These are phyloP conservation scores for Spathaspora boniae DNA, from an alignment of 805 yeast genomes.

Conservation along the genomic window DNA sequence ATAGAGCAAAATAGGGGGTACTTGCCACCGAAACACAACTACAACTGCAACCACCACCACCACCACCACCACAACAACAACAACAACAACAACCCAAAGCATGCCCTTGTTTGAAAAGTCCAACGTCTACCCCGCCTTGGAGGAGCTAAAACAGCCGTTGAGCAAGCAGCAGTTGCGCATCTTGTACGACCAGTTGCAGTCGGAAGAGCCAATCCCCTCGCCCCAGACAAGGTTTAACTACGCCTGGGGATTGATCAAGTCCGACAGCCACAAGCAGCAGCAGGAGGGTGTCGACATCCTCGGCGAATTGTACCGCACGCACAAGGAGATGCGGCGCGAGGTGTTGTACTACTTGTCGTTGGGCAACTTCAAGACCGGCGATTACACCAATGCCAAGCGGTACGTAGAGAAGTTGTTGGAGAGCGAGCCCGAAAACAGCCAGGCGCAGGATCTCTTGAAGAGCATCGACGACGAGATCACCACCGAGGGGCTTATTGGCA, in stretches of 20 bases:
- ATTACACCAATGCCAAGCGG: slow-evolving; percentile 78
- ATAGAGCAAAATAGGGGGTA: background rate
- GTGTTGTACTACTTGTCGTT: slow-evolving; percentile 82
- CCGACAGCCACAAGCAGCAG: slow-evolving; percentile 59
- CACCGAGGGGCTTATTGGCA: slow-evolving; percentile 82
- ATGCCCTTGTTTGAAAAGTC: background rate
- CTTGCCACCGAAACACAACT: no score
- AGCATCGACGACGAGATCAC: slow-evolving; percentile 83
- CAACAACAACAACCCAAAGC: background rate
- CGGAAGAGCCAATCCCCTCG: slow-evolving; percentile 77
- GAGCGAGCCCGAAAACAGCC: slow-evolving; percentile 82
- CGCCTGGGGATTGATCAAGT: slow-evolving; percentile 93
- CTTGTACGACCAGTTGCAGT: slow-evolving; percentile 69
- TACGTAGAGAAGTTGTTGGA: slow-evolving; percentile 74
- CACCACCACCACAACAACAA: background rate
- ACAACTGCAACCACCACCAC: no score
- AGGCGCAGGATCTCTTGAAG: slow-evolving; percentile 66
- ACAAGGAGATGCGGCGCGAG: slow-evolving; percentile 83
- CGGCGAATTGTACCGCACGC: slow-evolving; percentile 65
- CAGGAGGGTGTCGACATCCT: slow-evolving; percentile 76
- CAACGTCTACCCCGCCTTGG: slow-evolving; percentile 35
- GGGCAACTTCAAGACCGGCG: slow-evolving; percentile 87
- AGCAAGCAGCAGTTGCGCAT: slow-evolving; percentile 72
- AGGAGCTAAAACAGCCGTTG: slow-evolving; percentile 49
- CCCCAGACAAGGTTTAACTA: slow-evolving; percentile 87